Evolutionary conservation across 768 basidiomycete genomes (phyloP), one percentile per base, ranked within the genome.

Genomic region (Pleurotus ostreatus): DNA sequence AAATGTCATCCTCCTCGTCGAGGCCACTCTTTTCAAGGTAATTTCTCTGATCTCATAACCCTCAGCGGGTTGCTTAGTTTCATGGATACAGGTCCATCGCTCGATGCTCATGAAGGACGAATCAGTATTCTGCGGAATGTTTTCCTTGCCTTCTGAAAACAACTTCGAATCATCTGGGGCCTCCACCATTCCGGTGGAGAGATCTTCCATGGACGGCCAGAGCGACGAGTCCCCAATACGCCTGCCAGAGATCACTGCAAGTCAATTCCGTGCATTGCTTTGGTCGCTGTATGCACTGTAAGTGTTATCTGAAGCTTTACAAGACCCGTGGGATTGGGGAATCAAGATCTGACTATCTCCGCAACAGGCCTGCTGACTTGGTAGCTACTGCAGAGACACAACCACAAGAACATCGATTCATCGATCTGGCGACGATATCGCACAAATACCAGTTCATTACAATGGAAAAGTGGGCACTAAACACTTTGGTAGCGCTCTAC

Each of bases 211-310:
- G 15, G 59, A 60, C 15, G 61, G 61, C 5, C 15, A 44, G 25
- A 49, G 39, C 45, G 59, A 61, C 22, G 46, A 57, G 8, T 53
- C 40, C 47, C 60, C 60, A 8, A 59, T 61, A 12, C 22, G 11
- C 22, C 25, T 61, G 20, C 55, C 40, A 8, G 60, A 56, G n/a
- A 59, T 57, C 18, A 58, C 60, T 9, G 57, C 38, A 13, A 44
- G 49, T 6, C 40, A 59, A 39, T 57, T 61, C 40, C 58, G 56
- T 22, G 43, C 58, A 4, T 26, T 55, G 22, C 20, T 58, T 44
- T 62, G 56, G 73, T 72, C 71, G 2, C 55, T 78, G 15, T 78
- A 78, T 59, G 74, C 78, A 9, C 59, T 79, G 77, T 78, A 57
- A 64, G 75, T 61, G 41, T 16, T 11, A 34, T 34, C 30, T 34